phyloP scores from a whole-genome alignment of 768 basidiomycete species.

The Kondoa malvinella region DNA sequence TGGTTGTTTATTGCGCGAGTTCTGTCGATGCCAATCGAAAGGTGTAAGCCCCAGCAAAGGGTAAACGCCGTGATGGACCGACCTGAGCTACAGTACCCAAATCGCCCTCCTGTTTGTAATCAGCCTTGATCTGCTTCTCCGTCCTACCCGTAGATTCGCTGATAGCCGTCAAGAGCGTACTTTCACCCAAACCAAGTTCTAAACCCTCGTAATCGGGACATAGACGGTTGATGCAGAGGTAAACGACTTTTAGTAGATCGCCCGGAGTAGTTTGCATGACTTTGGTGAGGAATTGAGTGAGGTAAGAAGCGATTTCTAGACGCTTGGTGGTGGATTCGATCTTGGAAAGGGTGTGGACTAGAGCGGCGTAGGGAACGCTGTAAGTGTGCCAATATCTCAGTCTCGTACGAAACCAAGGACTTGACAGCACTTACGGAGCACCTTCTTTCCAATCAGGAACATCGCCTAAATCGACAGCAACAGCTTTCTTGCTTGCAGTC shows the following conservation, averaged over 20 bases:
- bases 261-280: constrained; percentile 72
- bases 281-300: constrained; percentile 73
- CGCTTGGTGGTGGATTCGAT: constrained; percentile 94
- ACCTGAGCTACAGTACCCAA: constrained; percentile 94
- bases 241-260: constrained; percentile 69
- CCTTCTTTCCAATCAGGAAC: constrained; percentile 48
- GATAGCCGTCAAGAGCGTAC: constrained; percentile 83
- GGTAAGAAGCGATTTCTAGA: constrained; percentile 70
- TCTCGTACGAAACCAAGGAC: neutral
- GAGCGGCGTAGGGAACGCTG: constrained; percentile 85
- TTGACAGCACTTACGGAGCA: constrained; percentile 56
- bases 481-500: constrained; percentile 7
- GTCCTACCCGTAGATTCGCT: constrained; percentile 87
- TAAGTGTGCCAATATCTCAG: too few species aligned
- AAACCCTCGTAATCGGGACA: constrained; percentile 89
- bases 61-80: neutral
- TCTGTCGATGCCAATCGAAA: constrained; percentile 37
- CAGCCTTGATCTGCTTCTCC: constrained; percentile 61
- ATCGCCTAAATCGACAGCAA: constrained; percentile 12
- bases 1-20: constrained; percentile 55
- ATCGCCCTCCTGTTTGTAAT: constrained; percentile 87
- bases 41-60: neutral
- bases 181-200: constrained; percentile 92
- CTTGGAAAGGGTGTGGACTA: constrained; percentile 67
- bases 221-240: constrained; percentile 91